Evolutionary conservation across 169 alveolate species (phyloP).

Genomic region (Miamiensis avidus): DNA sequence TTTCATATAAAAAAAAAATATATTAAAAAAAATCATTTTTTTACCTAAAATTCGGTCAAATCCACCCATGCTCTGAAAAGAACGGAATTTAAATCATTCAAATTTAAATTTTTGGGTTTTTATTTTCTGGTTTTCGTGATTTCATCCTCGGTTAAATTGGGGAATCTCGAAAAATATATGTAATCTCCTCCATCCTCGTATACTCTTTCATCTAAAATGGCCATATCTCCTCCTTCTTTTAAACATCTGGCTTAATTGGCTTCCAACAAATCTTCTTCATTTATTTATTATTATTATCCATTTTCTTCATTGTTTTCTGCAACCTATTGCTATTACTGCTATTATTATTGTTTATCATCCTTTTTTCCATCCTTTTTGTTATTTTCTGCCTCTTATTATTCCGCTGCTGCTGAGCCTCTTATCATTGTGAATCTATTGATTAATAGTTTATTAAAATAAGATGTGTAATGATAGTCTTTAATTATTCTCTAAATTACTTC

Average conservation of each 20-base stretch:
- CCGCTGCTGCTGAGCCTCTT: background rate
- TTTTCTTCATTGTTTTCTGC: slow-evolving; percentile 10
- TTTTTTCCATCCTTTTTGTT: background rate
- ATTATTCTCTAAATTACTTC: too few relatives aligned
- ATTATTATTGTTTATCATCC: too few relatives aligned
- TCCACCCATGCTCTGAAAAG: slow-evolving; percentile 48
- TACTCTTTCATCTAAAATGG: slow-evolving; percentile 36
- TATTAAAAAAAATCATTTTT: background rate
- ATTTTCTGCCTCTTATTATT: background rate
- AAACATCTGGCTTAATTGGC: background rate
- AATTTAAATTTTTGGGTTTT: slow-evolving; percentile 43
- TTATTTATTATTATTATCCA: slow-evolving; percentile 28
- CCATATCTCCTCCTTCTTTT: slow-evolving; percentile 18
- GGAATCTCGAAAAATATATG: slow-evolving; percentile 34
- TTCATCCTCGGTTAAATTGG: slow-evolving; percentile 46
- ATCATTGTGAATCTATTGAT: too few relatives aligned
- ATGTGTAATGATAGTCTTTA: too few relatives aligned
- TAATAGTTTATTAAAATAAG: background rate
- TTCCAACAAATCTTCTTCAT: slow-evolving; percentile 12
- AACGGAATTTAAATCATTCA: slow-evolving; percentile 34
- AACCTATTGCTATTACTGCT: background rate
- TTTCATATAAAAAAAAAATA: too few relatives aligned
- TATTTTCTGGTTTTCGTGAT: slow-evolving; percentile 34
- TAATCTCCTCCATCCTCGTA: slow-evolving; percentile 48
- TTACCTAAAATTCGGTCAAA: slow-evolving; percentile 22